Base-by-base conservation (phyloP, 1,284 basidiomycete species). In the Pseudozyma hubeiensis region DNA sequence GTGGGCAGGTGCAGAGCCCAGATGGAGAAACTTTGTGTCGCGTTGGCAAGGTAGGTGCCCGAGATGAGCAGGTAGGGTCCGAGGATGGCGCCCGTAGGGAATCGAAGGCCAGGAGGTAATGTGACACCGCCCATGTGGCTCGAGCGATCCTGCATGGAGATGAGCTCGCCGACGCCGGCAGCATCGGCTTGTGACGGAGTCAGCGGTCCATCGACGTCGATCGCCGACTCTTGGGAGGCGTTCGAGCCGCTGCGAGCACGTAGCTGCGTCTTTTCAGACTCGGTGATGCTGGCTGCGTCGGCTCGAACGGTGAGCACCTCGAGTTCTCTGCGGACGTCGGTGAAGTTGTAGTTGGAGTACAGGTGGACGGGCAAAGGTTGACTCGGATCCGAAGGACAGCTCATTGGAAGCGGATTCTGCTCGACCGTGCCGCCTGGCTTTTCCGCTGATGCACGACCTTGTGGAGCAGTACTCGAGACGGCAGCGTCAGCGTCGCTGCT, bases 311-410 rank as follows among this genome's bases (percentile, higher is more conserved):
- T 58, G 39, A 81, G 63, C 35, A 77, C 60, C 55, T 81, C 78
- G 57, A 82, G 75, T 64, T 82, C 79, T 41, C 80, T 59, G 46
- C 79, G 73, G 34, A 82, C 80, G 45, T 82, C 78, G 47, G 79
- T 79, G 46, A 82, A 82, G 53, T 81, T 81, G 73, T 79, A 81
- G 45, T 82, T 82, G 11, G 80, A 79, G 59, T 82, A 82, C 17
- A 82, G 63, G 44, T 69, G 79, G 34, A 81, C 52, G 7, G 80
- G 79, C 53, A 74, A 34, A 0, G 68, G n/a, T 24, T 62, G 53
- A 7, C 52, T 37, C 3, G 57, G 40, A 40, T 54, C 44, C 11
- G 64, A 44, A 8, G 41, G 40, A 17, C 44, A 50, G 58, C 75
- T 79, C 69, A 71, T 74, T 1, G 75, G 72, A 10, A 79, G 61